Evolutionary conservation across 805 yeast genomes (phyloP), one percentile per base, ranked within the genome.

Genomic region (Hanseniaspora mollemarum): DNA sequence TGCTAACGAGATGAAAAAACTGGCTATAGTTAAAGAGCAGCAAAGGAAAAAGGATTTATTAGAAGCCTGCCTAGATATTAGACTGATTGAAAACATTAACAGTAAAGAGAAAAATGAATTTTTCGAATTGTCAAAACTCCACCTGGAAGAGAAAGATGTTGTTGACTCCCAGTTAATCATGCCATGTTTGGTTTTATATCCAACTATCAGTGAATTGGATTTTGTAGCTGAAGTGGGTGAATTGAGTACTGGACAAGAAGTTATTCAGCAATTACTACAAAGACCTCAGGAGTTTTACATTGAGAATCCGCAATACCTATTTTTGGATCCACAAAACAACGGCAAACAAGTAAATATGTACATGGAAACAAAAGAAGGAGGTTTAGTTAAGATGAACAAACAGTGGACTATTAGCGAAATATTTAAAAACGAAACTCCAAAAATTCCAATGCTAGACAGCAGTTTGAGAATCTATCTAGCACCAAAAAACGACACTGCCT

Each of bases 281-380:
- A 73, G 87, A 59, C 87, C 88, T 3, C 74, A 74, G 7, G 75
- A 75, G 38, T 86, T 84, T 81, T 81, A 80, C 59, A 74, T 72
- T 40, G 61, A 63, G 57, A 80, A 81, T 5, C 51, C 51, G 3
- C 25, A 48, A 35, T 48, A 48, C 15, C 16, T 6, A 9, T 18
- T 31, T 18, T 24, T 51, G 15, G 76, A 73, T 55, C 87, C 82
- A 25, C 56, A 61, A 37, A 75, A 79, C 54, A 67, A 71, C 0
- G 64, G 74, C 3, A 77, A 74, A 55, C 75, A 74, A 50, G 66
- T 87, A 24, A 81, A 83, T 46, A 81, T 82, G 5, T 90, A 73
- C 64, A 79, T 85, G 79, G 96, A 86, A 63, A 86, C 96, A 0
- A 72, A 67, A 29, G 60, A 78, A 1, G 96, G 96, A 46, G 96